Evolutionary conservation across 2,329 filamentous ascomycete species (phyloP), one percentile per base, ranked within the genome.

Genomic region (Trichoderma sp.): DNA sequence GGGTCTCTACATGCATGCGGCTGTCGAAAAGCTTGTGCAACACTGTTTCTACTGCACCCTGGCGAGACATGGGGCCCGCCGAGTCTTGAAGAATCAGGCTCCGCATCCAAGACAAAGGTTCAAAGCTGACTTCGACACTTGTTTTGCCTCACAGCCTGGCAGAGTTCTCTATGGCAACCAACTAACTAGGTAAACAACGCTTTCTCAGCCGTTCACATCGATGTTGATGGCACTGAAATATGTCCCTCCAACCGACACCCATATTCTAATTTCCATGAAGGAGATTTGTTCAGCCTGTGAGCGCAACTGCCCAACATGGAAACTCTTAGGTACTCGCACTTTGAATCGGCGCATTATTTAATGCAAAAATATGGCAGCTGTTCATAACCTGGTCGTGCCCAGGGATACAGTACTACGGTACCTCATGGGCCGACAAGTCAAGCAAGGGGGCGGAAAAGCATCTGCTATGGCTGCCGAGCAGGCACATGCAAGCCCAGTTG

Each of bases 1-100:
- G 67, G 67, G 67, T 51, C 56, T 53, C 39, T 18, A 57, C 51
- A 67, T 53, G 67, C 57, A 67, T 57, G 64, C 51, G 47, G 47
- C 6, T 24, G n/a, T 53, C 47, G n/a, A 57, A 69, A 69, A 51
- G 56, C 66, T 51, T 62, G 21, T 53, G 26, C 57, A 3, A 21
- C 28, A 3, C 18, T 47, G 28, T 47, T 32, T 61, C 60, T 36
- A 2, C 43, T 51, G 43, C 43, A 51, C 39, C 39, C 15, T 62
- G 21, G 67, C 39, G 43, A 70, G 67, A 62, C 67, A 62, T 62
- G 56, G 56, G 9, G 9, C 34, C 47, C n/a, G 6, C 51, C 26
- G 26, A 56, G 21, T n/a, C 14, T 61, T 61, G 66, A 62, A 70
- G 66, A 62, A 30, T 62, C 26, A 69, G 56, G 14, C 56, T 69